Base-by-base conservation (phyloP, 352 stramenopile genomes). In the Thraustotheca clavata region DNA sequence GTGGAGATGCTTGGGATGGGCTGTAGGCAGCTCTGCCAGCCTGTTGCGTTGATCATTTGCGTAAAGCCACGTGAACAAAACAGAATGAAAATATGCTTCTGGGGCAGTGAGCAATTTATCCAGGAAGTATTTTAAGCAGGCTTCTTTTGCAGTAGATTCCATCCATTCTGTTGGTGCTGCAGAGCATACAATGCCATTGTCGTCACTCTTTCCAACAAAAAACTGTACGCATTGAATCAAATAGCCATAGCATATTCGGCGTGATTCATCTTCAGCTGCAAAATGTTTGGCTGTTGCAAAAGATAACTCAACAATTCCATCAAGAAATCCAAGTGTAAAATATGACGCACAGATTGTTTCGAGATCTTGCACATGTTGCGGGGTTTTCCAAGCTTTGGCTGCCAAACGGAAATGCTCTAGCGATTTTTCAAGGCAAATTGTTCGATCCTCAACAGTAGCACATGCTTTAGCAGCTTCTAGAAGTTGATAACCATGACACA, bases 401-500 rank as follows among this genome's bases (percentile, higher is more conserved):
- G 85, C 84, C 24, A 86, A 86, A 39, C 89, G 65, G 43, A 94
- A 92, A 60, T 94, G 85, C 0, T 80, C 71, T 0, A 94, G 73
- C 4, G 85, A 90, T 40, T 90, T 79, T 32, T 83, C 73, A 14
- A 92, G 60, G 47, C 86, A 79, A 0, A 76, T 75, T 27, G 79
- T 75, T 16, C 81, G 82, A 6, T 79, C 80, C 49, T 79, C 79
- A 3, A 49, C 81, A 73, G 0, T 81, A 80, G 40, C 81, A 87
- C 18, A 94, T 67, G 59, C 91, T 89, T 0, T 46, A 22, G 85
- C 85, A 62, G 80, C 83, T 6, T 82, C 85, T n/a, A 94, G 60
- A 27, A 76, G 87, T 73, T 87, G 85, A 71, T 91, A 92, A 8
- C 85, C 85, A 49, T 94, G 85, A 67, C 91, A 92, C 63, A 91